Base-by-base conservation (phyloP, 2,329 filamentous ascomycete genomes). In the Claviceps paspali region DNA sequence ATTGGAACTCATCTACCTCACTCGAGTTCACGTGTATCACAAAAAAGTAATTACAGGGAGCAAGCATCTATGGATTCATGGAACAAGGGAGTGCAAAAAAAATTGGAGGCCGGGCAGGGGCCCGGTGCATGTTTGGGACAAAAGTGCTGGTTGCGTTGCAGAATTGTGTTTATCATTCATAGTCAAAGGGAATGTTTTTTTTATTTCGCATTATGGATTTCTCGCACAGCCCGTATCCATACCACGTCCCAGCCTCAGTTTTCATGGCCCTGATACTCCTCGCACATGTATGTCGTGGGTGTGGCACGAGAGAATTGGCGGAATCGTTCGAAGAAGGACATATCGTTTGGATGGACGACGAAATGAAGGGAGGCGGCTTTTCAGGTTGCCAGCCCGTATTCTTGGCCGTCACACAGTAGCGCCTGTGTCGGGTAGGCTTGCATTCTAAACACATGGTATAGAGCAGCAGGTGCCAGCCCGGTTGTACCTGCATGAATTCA, bases 401-500 rank as follows among this genome's bases (percentile, higher is more conserved):
- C n/a, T n/a, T n/a, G n/a, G 14, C 19, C 10, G 35, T 38, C 24
- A 21, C 29, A 38, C 29, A 32, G n/a, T 29, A 23, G 29, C 28
- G 29, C 19, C 15, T 38, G 29, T 32, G 35, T 38, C 35, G 23
- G 35, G 35, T 32, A 28, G 23, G 21, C 17, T 11, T 32, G 35
- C 22, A 32, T 33, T 17, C 23, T 7, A 27, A 18, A 34, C 22
- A 38, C 8, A 33, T 26, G 29, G 29, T 28, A 6, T 22, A 38
- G 35, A 9, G 8, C 22, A 10, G 28, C 15, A 27, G 29, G 29
- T 37, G 18, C 21, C 21, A 32, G 15, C 35, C 21, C 11, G 12
- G n/a, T 32, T 30, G 35, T 38, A 38, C 35, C 35, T 38, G 29
- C 35, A 36, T 36, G 27, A 10, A 19, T 7, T 29, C n/a, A 6